These are phyloP conservation scores for Coemansia sp. DNA, from an alignment of 192 early-diverging fungal genomes.

Conservation along the genomic window DNA sequence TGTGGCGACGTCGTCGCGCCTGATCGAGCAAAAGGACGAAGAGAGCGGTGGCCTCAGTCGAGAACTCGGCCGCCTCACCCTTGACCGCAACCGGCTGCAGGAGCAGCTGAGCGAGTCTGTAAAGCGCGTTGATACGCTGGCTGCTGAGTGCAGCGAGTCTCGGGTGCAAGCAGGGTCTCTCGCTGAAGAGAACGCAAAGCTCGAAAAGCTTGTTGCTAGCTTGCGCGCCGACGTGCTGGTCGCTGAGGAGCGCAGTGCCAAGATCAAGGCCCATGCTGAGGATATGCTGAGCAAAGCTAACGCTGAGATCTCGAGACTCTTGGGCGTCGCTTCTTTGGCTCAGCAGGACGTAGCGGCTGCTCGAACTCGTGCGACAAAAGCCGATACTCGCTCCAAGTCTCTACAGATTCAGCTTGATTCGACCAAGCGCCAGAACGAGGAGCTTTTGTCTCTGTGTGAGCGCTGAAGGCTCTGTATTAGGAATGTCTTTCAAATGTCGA, in stretches of 20 bases:
- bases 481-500: background rate
- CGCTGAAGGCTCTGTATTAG: constrained; percentile 15
- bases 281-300: constrained; percentile 41
- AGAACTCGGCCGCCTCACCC: constrained; percentile 31
- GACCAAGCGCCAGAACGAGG: constrained; percentile 31
- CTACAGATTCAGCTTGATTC: constrained; percentile 41
- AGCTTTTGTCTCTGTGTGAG: constrained; percentile 35
- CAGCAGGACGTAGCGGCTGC: constrained; percentile 6
- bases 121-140: background rate
- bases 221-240: constrained; percentile 36
- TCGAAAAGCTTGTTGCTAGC: constrained; percentile 16
- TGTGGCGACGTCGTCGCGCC: constrained; percentile 22
- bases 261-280: constrained; percentile 45
- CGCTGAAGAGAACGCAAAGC: constrained; percentile 20
- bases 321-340: background rate
- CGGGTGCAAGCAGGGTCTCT: constrained; percentile 14
- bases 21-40: constrained; percentile 27
- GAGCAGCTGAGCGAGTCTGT: constrained; percentile 13
- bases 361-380: constrained; percentile 7
- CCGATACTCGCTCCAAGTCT: constrained; percentile 23
- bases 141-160: constrained; percentile 16
- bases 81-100: constrained; percentile 35
- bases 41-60: constrained; percentile 28
- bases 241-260: constrained; percentile 38
- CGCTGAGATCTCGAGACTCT: constrained; percentile 30